These are phyloP conservation scores for Blastomyces parvus DNA, from an alignment of 2,329 filamentous ascomycete genomes.

Conservation along the genomic window DNA sequence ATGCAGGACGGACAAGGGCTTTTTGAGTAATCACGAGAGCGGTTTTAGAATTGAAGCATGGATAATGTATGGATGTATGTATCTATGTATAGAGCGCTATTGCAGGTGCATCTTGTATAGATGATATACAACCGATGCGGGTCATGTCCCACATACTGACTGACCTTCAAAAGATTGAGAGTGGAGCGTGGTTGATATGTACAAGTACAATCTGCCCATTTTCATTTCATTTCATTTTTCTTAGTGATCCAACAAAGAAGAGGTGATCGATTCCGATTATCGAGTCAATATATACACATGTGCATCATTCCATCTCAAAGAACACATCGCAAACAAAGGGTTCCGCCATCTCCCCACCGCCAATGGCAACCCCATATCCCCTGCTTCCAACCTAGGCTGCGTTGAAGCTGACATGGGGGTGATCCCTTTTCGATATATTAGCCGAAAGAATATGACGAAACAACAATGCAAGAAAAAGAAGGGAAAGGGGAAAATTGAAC, in stretches of 20 bases:
- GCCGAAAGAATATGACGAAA: not conserved
- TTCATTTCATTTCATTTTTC: too few species aligned
- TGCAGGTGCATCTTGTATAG: not conserved
- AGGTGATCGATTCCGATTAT: not conserved
- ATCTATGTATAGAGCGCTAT: too few species aligned
- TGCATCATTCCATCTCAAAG: not conserved
- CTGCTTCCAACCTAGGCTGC: not conserved
- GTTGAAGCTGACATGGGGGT: slow-evolving; percentile 17
- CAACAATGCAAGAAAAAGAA: not conserved
- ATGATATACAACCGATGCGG: too few species aligned
- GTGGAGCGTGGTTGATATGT: too few species aligned
- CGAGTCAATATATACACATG: not conserved
- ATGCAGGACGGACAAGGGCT: not conserved
- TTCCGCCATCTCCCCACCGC: not conserved
- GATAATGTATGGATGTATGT: too few species aligned
- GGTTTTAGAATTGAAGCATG: not conserved
- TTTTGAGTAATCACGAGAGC: not conserved
- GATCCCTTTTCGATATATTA: slow-evolving; percentile 13
- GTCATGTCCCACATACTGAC: too few species aligned
- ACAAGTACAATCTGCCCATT: too few species aligned
- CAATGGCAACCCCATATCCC: not conserved
- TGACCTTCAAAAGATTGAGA: too few species aligned
- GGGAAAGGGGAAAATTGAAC: not conserved
- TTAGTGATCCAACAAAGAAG: too few species aligned
- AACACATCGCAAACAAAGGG: not conserved